A percentile compares a stretch with the other conserved stretches of the same genome.
These are phyloP conservation scores for Hexamita inflata DNA, from an alignment of 208 protist genomes.

Conservation along the genomic window DNA sequence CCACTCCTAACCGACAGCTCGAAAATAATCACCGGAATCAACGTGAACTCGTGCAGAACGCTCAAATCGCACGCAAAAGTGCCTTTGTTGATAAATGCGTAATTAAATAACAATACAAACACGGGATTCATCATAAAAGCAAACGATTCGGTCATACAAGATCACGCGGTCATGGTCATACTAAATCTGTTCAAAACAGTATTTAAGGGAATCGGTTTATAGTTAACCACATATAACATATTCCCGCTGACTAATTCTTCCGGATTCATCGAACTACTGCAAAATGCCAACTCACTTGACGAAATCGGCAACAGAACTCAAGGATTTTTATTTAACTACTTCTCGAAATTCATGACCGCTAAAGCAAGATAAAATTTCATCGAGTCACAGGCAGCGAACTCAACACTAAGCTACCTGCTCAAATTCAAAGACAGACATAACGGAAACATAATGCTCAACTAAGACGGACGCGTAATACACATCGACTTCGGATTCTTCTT, in stretches of 20 bases:
- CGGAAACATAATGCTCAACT: conserved; percentile 25
- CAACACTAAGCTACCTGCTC: background rate
- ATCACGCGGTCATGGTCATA: conserved; percentile 1
- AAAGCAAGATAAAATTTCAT: background rate
- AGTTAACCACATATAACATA: background rate
- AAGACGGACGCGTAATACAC: background rate
- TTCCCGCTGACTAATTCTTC: background rate
- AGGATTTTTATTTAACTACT: conserved; percentile 3
- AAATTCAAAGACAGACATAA: conserved; percentile 24
- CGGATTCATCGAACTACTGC: conserved; percentile 12
- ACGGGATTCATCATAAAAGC: conserved; percentile 20
- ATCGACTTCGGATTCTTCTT: conserved; percentile 27
- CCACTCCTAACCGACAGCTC: background rate
- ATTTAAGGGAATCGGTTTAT: background rate
- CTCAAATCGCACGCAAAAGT: conserved; percentile 25
- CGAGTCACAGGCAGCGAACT: background rate
- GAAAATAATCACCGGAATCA: background rate
- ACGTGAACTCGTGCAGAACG: background rate
- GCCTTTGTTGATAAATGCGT: background rate
- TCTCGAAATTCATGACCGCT: background rate
- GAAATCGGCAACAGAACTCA: background rate
- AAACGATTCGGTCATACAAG: conserved; percentile 8
- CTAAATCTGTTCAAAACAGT: background rate
- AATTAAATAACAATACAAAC: background rate
- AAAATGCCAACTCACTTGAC: background rate